Percentiles rank a stretch among this genome's conserved stretches.
Conservation (phyloP, 805 yeast species). For the Metschnikowia continentalis region DNA sequence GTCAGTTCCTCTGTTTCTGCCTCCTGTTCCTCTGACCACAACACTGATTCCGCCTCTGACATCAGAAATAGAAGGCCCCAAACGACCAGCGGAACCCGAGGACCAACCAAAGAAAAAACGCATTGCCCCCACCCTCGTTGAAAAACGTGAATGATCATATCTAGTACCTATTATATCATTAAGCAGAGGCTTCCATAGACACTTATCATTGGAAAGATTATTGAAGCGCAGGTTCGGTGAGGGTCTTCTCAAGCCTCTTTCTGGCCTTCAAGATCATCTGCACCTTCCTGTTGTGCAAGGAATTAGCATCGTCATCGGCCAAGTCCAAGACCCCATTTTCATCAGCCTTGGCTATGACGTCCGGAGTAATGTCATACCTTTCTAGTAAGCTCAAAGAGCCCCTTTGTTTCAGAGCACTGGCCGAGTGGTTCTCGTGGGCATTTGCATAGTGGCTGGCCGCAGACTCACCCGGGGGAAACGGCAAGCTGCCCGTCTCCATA, state of each 20-base stretch:
- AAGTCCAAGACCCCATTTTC: constrained; percentile 11
- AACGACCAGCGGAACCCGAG: not conserved
- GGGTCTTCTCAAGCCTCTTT: constrained; percentile 43
- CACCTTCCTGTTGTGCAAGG: constrained; percentile 30
- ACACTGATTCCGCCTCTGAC: not conserved
- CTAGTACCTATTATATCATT: too few relatives aligned
- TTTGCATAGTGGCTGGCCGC: not conserved
- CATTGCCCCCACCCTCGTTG: constrained; percentile 31
- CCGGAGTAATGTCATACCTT: constrained; percentile 35
- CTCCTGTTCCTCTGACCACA: too few relatives aligned
- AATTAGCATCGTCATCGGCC: not conserved
- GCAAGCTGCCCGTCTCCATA: constrained; percentile 57
- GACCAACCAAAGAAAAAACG: constrained; percentile 29
- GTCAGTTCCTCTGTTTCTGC: too few relatives aligned
- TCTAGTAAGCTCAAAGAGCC: constrained; percentile 26
- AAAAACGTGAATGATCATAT: not conserved
- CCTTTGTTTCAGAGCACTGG: not conserved
- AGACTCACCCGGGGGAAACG: constrained; percentile 24
- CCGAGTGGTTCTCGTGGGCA: not conserved
- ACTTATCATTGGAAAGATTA: not conserved
- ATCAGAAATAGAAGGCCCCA: not conserved
- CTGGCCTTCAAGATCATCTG: constrained; percentile 42
- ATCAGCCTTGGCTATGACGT: constrained; percentile 14
- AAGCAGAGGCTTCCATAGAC: not conserved
- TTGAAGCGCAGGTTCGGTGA: constrained; percentile 13